These are phyloP conservation scores for Auricularia heimuer DNA, from an alignment of 768 basidiomycete genomes.

Conservation along the genomic window DNA sequence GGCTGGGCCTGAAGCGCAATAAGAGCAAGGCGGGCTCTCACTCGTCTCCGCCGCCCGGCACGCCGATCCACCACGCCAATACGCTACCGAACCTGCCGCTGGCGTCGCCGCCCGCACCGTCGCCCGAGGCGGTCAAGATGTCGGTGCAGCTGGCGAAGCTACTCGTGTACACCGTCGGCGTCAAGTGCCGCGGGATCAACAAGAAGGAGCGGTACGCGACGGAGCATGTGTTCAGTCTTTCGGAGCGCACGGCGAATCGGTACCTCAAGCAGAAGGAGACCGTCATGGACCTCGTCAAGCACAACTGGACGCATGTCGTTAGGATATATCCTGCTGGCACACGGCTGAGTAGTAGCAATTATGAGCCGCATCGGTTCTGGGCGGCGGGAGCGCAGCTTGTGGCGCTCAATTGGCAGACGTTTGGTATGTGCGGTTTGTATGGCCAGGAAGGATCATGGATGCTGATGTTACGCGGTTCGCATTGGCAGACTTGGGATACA, in stretches of 20 bases:
- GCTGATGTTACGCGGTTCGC: neutral
- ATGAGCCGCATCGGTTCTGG: slow-evolving; percentile 85
- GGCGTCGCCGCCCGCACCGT: neutral
- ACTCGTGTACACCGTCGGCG: slow-evolving; percentile 89
- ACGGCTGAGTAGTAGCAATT: slow-evolving; percentile 77
- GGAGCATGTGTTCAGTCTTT: slow-evolving; percentile 88
- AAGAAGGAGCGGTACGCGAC: slow-evolving; percentile 76
- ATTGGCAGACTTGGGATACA: slow-evolving; percentile 67
- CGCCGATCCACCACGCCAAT: slow-evolving; percentile 9
- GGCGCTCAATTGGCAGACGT: slow-evolving; percentile 96
- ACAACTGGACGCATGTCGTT: slow-evolving; percentile 74
- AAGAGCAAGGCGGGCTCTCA: slow-evolving; percentile 4
- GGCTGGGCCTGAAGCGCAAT: slow-evolving; percentile 6
- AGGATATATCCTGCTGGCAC: slow-evolving; percentile 81
- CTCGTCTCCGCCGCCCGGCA: slow-evolving; percentile 2
- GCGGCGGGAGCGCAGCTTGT: slow-evolving; percentile 80
- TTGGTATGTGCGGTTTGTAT: slow-evolving; percentile 42
- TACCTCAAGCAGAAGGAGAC: slow-evolving; percentile 59
- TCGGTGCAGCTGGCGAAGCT: slow-evolving; percentile 62
- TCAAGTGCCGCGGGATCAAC: slow-evolving; percentile 87
- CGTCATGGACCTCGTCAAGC: slow-evolving; percentile 70
- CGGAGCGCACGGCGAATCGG: slow-evolving; percentile 72
- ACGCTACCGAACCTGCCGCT: slow-evolving; percentile 8
- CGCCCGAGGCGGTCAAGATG: slow-evolving; percentile 41
- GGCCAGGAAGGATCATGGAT: neutral